phyloP scores from a whole-genome alignment of 2,329 filamentous ascomycete species.

The Stagonosporopsis tanaceti region DNA sequence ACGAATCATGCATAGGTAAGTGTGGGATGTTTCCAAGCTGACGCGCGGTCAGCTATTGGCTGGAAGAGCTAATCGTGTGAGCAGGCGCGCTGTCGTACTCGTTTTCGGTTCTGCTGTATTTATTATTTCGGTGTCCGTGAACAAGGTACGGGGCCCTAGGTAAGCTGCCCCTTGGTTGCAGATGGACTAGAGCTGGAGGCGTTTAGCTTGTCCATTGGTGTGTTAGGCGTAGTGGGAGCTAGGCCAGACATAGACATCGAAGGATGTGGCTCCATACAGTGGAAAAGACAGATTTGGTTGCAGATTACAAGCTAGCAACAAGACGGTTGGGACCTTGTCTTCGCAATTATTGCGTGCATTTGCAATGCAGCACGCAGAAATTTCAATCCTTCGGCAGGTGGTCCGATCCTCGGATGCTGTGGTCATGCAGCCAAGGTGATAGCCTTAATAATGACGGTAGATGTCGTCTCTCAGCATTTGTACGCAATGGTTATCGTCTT shows the following conservation, averaged over 20 bases:
- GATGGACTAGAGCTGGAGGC: neutral
- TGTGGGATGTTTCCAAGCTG: neutral
- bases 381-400: neutral
- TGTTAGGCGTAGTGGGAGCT: neutral
- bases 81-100: neutral
- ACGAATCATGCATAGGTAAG: neutral
- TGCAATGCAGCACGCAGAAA: constrained; percentile 4
- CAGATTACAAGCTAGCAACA: constrained; percentile 1
- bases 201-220: neutral
- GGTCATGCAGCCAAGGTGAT: constrained; percentile 13
- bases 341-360: neutral
- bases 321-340: neutral
- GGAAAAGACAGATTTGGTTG: neutral
- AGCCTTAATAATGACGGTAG: neutral
- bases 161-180: constrained; percentile 16
- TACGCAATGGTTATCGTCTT: neutral
- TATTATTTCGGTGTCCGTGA: constrained; percentile 5
- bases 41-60: constrained; percentile 2
- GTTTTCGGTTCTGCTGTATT: constrained; percentile 1
- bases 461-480: neutral
- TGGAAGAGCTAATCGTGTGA: neutral
- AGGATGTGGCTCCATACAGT: neutral
- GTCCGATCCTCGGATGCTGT: constrained; percentile 10
- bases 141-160: constrained; percentile 1
- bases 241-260: neutral